Conservation (phyloP, 2,329 filamentous ascomycete species). For the Colletotrichum lupini region DNA sequence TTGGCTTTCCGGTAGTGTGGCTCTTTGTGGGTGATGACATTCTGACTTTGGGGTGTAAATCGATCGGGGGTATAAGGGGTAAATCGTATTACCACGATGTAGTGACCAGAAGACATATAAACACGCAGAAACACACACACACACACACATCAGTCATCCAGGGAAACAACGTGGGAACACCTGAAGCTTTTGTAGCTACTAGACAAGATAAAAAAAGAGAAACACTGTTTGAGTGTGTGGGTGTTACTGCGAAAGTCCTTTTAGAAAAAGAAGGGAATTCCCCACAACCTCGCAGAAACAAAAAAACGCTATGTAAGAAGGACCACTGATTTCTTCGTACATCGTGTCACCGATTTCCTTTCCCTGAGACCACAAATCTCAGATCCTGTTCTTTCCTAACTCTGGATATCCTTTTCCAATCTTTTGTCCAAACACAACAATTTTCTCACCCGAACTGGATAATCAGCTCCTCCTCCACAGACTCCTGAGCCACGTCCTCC, state of each 20-base stretch:
- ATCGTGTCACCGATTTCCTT: neutral
- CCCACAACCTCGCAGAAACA: neutral
- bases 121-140: neutral
- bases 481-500: neutral
- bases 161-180: neutral
- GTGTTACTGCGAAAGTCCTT: neutral
- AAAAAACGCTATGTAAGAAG: neutral
- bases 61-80: neutral
- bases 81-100: neutral
- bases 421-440: too few species aligned
- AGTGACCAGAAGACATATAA: neutral
- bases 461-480: slow-evolving; percentile 4
- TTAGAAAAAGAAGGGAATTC: neutral
- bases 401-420: neutral
- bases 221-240: neutral
- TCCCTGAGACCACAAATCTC: neutral
- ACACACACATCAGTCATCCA: neutral
- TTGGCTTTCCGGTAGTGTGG: too few species aligned
- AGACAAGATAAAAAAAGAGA: neutral
- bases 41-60: neutral
- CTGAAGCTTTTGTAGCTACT: neutral
- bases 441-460: slow-evolving; percentile 8
- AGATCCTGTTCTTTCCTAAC: neutral
- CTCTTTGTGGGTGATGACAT: neutral
- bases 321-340: neutral